A percentile compares a stretch with the other conserved stretches of the same genome.
These are phyloP conservation scores for Pyrus hybrid DNA, from an alignment of 331 rosid genomes.

Conservation along the genomic window DNA sequence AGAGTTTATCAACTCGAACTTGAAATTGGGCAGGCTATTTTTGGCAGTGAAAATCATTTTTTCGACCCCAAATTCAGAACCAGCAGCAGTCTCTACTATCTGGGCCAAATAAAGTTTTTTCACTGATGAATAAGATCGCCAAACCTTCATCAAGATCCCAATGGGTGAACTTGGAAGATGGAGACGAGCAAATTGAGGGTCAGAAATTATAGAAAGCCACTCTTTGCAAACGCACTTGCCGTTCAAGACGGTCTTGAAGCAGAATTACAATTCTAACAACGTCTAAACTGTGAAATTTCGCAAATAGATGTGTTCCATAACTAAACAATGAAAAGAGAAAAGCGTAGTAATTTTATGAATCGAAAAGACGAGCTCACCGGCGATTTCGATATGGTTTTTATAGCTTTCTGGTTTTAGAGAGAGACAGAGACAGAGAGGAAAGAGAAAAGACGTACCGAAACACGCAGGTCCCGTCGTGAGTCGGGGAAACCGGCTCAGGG, in stretches of 20 bases:
- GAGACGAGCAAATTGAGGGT: neutral
- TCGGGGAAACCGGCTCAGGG: too few relatives aligned
- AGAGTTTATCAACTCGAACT: neutral
- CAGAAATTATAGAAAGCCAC: neutral
- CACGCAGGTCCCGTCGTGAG: too few relatives aligned
- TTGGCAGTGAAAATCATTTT: neutral
- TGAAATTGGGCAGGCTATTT: neutral
- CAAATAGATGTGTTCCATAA: too few relatives aligned
- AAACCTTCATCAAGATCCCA: neutral
- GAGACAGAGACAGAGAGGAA: too few relatives aligned
- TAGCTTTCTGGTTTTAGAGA: too few relatives aligned
- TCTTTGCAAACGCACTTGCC: constrained; percentile 3
- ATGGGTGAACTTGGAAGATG: neutral
- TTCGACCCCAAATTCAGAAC: neutral
- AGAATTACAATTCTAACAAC: neutral
- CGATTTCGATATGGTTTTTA: too few relatives aligned
- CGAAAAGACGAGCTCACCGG: too few relatives aligned
- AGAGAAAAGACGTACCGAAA: too few relatives aligned
- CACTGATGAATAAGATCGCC: too few relatives aligned
- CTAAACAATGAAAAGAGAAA: too few relatives aligned
- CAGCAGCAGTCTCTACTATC: neutral
- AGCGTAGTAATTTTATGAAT: too few relatives aligned
- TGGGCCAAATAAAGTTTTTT: neutral
- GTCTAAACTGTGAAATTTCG: too few relatives aligned
- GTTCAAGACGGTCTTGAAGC: neutral